These are phyloP conservation scores for Lipomyces oligophaga DNA, from an alignment of 805 yeast genomes.

Conservation along the genomic window DNA sequence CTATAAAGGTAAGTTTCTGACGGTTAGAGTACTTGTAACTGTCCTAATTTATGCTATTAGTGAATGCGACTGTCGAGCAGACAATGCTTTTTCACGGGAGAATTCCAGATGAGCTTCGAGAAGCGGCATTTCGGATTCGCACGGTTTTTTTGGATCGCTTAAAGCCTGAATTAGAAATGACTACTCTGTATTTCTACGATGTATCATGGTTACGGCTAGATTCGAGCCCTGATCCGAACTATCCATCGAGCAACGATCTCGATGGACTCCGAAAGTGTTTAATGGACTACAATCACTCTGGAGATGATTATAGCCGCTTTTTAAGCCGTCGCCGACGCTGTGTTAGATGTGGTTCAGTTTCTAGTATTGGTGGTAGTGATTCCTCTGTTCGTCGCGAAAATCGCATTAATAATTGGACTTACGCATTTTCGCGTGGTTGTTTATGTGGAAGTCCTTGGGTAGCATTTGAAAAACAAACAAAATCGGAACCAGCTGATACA, in stretches of 20 bases:
- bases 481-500: background rate
- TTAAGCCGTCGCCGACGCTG: slow-evolving; percentile 40
- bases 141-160: slow-evolving; percentile 47
- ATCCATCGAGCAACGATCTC: slow-evolving; percentile 18
- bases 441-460: slow-evolving; percentile 53
- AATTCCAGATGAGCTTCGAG: slow-evolving; percentile 46
- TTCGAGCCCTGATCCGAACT: slow-evolving; percentile 3
- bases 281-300: slow-evolving; percentile 37
- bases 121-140: slow-evolving; percentile 41
- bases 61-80: slow-evolving; percentile 61
- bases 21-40: background rate
- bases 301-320: slow-evolving; percentile 36
- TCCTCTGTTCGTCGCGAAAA: no score
- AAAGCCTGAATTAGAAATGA: slow-evolving; percentile 46
- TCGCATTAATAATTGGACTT: slow-evolving; percentile 47
- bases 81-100: slow-evolving; percentile 58
- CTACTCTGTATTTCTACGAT: slow-evolving; percentile 59
- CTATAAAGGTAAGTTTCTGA: slow-evolving; percentile 18
- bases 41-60: no score
- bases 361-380: slow-evolving; percentile 43
- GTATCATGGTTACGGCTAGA: slow-evolving; percentile 55
- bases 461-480: background rate
- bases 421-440: slow-evolving; percentile 69
- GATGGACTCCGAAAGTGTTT: slow-evolving; percentile 40
- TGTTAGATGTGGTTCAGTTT: slow-evolving; percentile 51